Evolutionary conservation across 1,284 basidiomycete species (phyloP).

Genomic region (Austroboletus novae-zelandiae): DNA sequence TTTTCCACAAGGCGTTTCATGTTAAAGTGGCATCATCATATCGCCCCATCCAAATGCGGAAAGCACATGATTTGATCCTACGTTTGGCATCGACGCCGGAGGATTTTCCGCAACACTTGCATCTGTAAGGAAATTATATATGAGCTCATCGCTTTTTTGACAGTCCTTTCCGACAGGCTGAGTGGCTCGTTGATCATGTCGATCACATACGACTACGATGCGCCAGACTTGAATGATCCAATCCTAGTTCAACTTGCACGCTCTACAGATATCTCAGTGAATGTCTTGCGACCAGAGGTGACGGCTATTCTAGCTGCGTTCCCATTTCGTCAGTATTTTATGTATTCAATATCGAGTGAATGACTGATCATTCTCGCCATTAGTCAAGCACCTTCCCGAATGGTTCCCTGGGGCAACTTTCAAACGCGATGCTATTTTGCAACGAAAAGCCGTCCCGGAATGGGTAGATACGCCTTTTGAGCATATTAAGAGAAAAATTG

Average conservation of each 20-base stretch:
- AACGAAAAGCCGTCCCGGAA: conserved; percentile 1
- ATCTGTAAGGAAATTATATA: conserved; percentile 13
- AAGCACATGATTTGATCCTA: conserved; percentile 19
- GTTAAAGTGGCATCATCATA: conserved; percentile 15
- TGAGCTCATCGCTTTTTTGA: background rate
- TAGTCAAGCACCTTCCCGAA: conserved; percentile 19
- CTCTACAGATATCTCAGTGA: conserved; percentile 3
- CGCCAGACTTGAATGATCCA: conserved; percentile 15
- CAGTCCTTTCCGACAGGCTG: conserved; percentile 8
- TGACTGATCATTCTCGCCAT: conserved; percentile 4
- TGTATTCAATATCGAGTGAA: background rate
- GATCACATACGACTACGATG: conserved; percentile 23
- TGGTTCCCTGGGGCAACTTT: conserved; percentile 26
- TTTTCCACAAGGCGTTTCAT: conserved; percentile 28
- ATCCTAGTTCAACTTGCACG: conserved; percentile 15
- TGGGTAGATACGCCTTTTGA: conserved; percentile 24
- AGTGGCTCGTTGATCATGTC: conserved; percentile 24
- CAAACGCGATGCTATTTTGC: conserved; percentile 12
- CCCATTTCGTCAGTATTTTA: conserved; percentile 16
- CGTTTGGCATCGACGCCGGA: conserved; percentile 5
- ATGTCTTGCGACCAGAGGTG: conserved; percentile 19
- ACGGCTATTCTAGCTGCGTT: conserved; percentile 16
- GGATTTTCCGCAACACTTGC: conserved; percentile 13
- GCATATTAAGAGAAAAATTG: conserved; percentile 20
- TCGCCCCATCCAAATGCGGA: conserved; percentile 21